Evolutionary conservation across 768 basidiomycete species (phyloP), one percentile per base, ranked within the genome.

Genomic region (Amylocystis lapponica): DNA sequence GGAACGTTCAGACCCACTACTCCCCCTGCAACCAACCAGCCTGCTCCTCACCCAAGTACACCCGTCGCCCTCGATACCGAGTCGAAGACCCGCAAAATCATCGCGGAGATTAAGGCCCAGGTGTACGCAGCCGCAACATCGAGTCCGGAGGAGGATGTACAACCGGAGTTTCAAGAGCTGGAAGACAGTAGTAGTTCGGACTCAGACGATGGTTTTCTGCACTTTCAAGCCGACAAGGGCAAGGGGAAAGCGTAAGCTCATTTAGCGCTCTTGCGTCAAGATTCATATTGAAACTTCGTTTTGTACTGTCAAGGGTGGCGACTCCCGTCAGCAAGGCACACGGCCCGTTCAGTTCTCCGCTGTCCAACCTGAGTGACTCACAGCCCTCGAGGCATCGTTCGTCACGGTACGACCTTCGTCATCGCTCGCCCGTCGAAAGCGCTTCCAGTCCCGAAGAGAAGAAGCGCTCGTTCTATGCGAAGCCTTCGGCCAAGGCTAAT

Each of bases 31-130:
- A 31, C 39, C 29, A 48, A 44, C 13, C 46, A 42, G 17, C 38
- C 48, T 1, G 46, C 45, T 1, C 54, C 58, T 9, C 47, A 57
- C 10, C 64, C 63, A 5, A 45, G 56, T 23, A 64, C 63, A 0
- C 67, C 67, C 1, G 39, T 57, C 25, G 50, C 63, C 3, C 49
- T 69, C 5, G 59, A 66, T 40, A 37, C 54, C 0, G 58, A 64
- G 39, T 37, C 56, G 27, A 84, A 79, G 57, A 68, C 83, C 2
- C 72, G 72, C 13, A 66, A 70, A 52, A 67, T 85, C 23, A 78
- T 87, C 35, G 79, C 74, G 6, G 66, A 76, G 27, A 83, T 86
- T 48, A 83, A 74, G 62, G 78, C 75, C n/a, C 70, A 66, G 48
- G 82, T 54, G 14, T 43, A 66, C 36, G 77, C 75, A 43, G 66